Conservation (phyloP, 2,329 filamentous ascomycete genomes). For the Phialophora verrucosa region DNA sequence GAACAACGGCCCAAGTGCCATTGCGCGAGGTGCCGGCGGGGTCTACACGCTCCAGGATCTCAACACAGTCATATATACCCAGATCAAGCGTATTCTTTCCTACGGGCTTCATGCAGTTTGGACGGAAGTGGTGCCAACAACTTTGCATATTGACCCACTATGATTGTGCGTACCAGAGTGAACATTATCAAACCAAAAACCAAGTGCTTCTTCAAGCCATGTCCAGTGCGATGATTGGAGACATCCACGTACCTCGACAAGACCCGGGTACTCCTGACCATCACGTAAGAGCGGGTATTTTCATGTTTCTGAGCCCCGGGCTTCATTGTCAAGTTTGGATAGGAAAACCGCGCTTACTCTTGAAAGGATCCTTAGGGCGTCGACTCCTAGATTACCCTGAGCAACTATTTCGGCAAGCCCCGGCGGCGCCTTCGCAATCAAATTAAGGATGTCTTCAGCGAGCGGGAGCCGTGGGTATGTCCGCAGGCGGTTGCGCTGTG, state of each 20-base stretch:
- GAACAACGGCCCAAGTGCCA: conserved; percentile 11
- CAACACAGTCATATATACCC: conserved; percentile 31
- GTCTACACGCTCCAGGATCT: conserved; percentile 20
- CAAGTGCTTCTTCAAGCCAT: conserved; percentile 31
- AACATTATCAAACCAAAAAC: conserved; percentile 30
- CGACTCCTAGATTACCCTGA: conserved; percentile 21
- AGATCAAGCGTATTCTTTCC: conserved; percentile 25
- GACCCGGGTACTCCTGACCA: conserved; percentile 26
- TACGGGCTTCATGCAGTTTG: conserved; percentile 7
- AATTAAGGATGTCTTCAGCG: conserved; percentile 9
- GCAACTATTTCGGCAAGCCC: conserved; percentile 24
- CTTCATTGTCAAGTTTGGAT: conserved; percentile 16
- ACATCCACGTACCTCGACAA: conserved; percentile 28
- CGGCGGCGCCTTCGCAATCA: conserved; percentile 17
- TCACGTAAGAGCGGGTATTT: conserved; percentile 21
- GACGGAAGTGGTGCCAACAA: conserved; percentile 25
- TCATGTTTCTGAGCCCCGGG: background rate
- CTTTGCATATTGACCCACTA: conserved; percentile 10
- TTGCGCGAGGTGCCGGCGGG: conserved; percentile 2
- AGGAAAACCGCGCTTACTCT: conserved; percentile 26
- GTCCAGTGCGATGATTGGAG: conserved; percentile 32
- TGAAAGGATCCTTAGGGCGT: conserved; percentile 26
- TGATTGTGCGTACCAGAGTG: conserved; percentile 25
- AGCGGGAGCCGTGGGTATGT: conserved; percentile 27
- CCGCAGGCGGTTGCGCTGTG: conserved; percentile 17